Conservation (phyloP, 2,329 filamentous ascomycete species). For the Triangularia setosa region DNA sequence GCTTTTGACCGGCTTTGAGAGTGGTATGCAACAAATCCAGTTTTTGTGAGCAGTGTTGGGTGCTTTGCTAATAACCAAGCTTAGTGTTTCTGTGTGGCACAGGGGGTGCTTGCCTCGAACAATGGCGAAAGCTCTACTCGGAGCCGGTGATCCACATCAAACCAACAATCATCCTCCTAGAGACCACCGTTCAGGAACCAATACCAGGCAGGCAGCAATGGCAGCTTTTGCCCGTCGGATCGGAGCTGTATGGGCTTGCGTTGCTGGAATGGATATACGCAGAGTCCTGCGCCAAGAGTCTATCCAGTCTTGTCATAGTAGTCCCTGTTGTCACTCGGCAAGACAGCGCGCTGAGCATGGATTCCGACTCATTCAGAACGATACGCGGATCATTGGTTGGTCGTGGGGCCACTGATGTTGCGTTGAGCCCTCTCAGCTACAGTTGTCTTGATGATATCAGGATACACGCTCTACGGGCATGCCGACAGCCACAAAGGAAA, state of each 20-base stretch:
- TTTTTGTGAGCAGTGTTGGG: background rate
- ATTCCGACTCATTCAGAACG: background rate
- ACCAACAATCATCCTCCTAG: slow-evolving; percentile 55
- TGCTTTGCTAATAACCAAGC: slow-evolving; percentile 6
- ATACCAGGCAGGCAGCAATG: slow-evolving; percentile 37
- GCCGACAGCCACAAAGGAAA: slow-evolving; percentile 63
- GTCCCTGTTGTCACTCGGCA: slow-evolving; percentile 45
- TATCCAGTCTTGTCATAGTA: slow-evolving; percentile 54
- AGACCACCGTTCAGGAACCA: slow-evolving; percentile 50
- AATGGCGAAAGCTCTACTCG: slow-evolving; percentile 51
- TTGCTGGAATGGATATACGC: slow-evolving; percentile 55
- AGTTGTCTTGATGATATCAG: slow-evolving; percentile 72
- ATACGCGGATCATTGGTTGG: slow-evolving; percentile 48
- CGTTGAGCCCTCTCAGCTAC: slow-evolving; percentile 72
- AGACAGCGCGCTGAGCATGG: background rate
- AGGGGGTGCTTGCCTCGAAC: slow-evolving; percentile 51
- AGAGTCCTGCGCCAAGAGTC: slow-evolving; percentile 53
- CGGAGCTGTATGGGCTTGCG: slow-evolving; percentile 51
- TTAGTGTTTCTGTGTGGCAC: slow-evolving; percentile 53
- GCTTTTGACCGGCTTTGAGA: slow-evolving; percentile 51
- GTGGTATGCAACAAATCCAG: slow-evolving; percentile 38
- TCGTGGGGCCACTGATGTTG: slow-evolving; percentile 79
- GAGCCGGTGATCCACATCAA: slow-evolving; percentile 48
- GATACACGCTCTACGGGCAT: slow-evolving; percentile 78
- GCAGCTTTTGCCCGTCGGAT: slow-evolving; percentile 38